Base-by-base conservation (phyloP, 352 stramenopile species). In the Phytopythium ostracodes region DNA sequence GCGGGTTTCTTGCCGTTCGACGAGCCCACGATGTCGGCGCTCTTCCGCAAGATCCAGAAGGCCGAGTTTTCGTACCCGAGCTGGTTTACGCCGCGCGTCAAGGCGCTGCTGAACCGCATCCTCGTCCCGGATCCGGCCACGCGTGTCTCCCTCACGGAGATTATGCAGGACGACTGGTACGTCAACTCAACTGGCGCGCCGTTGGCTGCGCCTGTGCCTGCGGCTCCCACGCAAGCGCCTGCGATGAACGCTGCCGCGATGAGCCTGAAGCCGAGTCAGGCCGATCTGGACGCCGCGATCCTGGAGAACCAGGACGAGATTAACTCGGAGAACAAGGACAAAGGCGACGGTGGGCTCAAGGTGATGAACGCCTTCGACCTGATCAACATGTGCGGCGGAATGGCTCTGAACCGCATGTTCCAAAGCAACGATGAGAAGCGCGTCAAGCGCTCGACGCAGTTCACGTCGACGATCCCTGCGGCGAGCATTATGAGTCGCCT, bases 31-130 rank as follows among this genome's bases (percentile, higher is more conserved):
- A 98, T 99, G 88, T 93, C 89, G 49, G 93, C 89, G 47, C 79
- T 99, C 11, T 99, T 99, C 75, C 82, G 88, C 56, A 98, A 98
- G 76, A 99, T 99, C 68, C 92, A 98, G 67, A 96, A 92, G 62
- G 96, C 91, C 36, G 91, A 98, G 64, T 98, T 97, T 64, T 94
- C 87, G 65, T 98, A 98, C 75, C 96, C 96, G 58, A 88, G 75
- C 60, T 98, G 89, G 89, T 97, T 98, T 71, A 93, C 84, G 29
- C 77, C 78, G 35, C 83, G 89, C 35, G 85, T 96, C 38, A 94
- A 96, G 71, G 79, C 81, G 52, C 73, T 98, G 12, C 73, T 98
- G 35, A 90, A 96, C 72, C 82, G 79, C 59, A 98, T 99, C 60
- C 79, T 99, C 33, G 87, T 98, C 14, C 81, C 92, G 20, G 95